A percentile compares a stretch with the other conserved stretches of the same genome.
These are phyloP conservation scores for Sporothrix globosa DNA, from an alignment of 2,329 filamentous ascomycete species.

Conservation along the genomic window DNA sequence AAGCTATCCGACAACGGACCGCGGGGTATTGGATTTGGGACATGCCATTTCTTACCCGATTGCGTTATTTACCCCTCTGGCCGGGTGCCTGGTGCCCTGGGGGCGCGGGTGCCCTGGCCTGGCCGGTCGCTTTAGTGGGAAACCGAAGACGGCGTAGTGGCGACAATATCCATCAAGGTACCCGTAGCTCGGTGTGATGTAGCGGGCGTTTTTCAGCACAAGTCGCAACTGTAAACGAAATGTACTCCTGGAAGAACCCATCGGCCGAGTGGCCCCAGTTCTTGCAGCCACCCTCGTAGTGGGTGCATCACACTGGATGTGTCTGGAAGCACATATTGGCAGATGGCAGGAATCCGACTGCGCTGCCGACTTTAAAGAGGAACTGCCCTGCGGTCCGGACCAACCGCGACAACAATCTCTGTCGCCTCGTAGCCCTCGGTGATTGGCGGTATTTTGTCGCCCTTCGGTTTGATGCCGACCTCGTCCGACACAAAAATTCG, in stretches of 20 bases:
- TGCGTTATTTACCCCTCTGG: conserved; percentile 9
- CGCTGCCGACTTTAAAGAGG: conserved; percentile 60
- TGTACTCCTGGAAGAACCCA: conserved; percentile 42
- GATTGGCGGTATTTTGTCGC: conserved; percentile 31
- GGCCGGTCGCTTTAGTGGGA: too few relatives aligned
- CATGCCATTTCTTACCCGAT: conserved; percentile 5
- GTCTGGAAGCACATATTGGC: conserved; percentile 38
- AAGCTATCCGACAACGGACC: neutral
- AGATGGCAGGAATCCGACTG: conserved; percentile 48
- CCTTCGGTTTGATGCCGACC: conserved; percentile 27
- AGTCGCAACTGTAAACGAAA: conserved; percentile 8
- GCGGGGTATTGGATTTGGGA: neutral
- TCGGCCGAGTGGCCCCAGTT: conserved; percentile 39
- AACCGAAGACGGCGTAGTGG: neutral
- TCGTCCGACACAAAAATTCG: conserved; percentile 30
- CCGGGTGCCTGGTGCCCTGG: neutral
- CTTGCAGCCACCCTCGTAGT: too few relatives aligned
- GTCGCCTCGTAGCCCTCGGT: conserved; percentile 65
- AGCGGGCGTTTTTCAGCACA: too few relatives aligned
- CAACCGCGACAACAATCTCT: conserved; percentile 51
- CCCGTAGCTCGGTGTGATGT: too few relatives aligned
- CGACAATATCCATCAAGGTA: too few relatives aligned
- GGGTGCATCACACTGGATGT: too few relatives aligned
- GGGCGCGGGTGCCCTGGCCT: too few relatives aligned
- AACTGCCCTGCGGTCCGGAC: conserved; percentile 45